Evolutionary conservation across 805 yeast species (phyloP).

Genomic region (Zygoascus ofunaensis): DNA sequence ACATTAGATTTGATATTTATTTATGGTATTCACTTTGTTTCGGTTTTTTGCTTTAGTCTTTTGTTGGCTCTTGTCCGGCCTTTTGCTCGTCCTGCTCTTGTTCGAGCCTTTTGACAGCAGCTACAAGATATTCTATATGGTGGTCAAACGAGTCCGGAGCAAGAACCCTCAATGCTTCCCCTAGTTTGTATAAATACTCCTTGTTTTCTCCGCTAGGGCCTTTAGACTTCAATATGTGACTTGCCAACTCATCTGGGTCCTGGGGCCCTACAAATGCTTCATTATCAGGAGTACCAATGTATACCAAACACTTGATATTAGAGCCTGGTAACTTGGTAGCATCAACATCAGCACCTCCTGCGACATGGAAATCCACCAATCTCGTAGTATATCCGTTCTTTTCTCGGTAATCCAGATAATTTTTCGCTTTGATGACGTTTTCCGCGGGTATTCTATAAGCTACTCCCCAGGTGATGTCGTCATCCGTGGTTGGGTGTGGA

Average conservation of each 20-base stretch:
- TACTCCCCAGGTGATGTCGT: constrained; percentile 55
- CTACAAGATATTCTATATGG: constrained; percentile 35
- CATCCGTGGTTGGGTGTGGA: constrained; percentile 29
- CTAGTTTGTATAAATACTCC: constrained; percentile 56
- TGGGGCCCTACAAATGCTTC: constrained; percentile 85
- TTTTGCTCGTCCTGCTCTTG: no score
- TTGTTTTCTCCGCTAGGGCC: constrained; percentile 82
- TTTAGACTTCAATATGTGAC: constrained; percentile 40
- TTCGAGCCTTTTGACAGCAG: background rate
- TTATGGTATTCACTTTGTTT: no score
- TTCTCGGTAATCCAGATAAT: constrained; percentile 71
- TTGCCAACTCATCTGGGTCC: constrained; percentile 47
- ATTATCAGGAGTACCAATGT: constrained; percentile 76
- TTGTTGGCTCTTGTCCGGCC: background rate
- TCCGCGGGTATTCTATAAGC: constrained; percentile 72
- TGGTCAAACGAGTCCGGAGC: constrained; percentile 33
- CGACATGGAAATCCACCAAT: constrained; percentile 52
- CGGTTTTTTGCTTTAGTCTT: background rate
- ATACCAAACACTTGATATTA: constrained; percentile 33
- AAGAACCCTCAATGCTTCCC: constrained; percentile 38
- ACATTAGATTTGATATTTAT: background rate
- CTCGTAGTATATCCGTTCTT: constrained; percentile 80
- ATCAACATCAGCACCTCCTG: constrained; percentile 16
- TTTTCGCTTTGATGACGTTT: constrained; percentile 49
- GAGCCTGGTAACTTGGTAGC: constrained; percentile 1